Conservation (phyloP, 2,329 filamentous ascomycete species). For the Parastagonospora nodorum region DNA sequence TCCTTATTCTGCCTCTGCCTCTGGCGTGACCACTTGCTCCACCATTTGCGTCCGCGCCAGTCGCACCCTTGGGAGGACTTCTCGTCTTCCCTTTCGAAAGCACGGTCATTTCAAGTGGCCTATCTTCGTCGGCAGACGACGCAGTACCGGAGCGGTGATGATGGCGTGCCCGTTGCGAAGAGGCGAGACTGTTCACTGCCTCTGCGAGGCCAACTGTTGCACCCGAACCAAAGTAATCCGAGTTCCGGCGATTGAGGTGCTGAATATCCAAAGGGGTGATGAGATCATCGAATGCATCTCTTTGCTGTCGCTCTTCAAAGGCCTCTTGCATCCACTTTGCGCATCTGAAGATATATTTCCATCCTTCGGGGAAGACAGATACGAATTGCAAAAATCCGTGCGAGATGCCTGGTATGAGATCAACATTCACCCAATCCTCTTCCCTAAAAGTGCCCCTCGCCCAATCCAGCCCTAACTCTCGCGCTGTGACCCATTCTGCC, state of each 20-base stretch:
- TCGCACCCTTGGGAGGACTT: slow-evolving; percentile 17
- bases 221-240: slow-evolving; percentile 69
- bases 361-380: slow-evolving; percentile 83
- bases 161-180: slow-evolving; percentile 46
- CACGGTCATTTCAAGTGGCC: slow-evolving; percentile 76
- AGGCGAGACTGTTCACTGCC: slow-evolving; percentile 64
- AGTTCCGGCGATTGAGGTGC: slow-evolving; percentile 64
- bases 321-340: slow-evolving; percentile 81
- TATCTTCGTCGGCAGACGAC: slow-evolving; percentile 78
- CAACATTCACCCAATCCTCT: slow-evolving; percentile 78
- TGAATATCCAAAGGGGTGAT: slow-evolving; percentile 22
- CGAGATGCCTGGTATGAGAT: slow-evolving; percentile 83
- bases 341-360: slow-evolving; percentile 82
- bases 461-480: slow-evolving; percentile 61
- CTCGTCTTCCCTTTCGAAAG: slow-evolving; percentile 27
- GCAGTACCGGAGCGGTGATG: slow-evolving; percentile 59
- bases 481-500: slow-evolving; percentile 59
- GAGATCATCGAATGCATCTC: slow-evolving; percentile 24
- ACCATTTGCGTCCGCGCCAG: neutral
- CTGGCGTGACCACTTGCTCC: neutral
- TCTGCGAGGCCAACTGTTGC: slow-evolving; percentile 76
- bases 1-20: slow-evolving; percentile 32
- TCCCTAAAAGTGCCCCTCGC: slow-evolving; percentile 66
- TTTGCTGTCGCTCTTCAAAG: slow-evolving; percentile 57
- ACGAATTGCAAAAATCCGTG: slow-evolving; percentile 96